Evolutionary conservation across 345 rosid species (phyloP).

Genomic region (Lenwebbia sp.): DNA sequence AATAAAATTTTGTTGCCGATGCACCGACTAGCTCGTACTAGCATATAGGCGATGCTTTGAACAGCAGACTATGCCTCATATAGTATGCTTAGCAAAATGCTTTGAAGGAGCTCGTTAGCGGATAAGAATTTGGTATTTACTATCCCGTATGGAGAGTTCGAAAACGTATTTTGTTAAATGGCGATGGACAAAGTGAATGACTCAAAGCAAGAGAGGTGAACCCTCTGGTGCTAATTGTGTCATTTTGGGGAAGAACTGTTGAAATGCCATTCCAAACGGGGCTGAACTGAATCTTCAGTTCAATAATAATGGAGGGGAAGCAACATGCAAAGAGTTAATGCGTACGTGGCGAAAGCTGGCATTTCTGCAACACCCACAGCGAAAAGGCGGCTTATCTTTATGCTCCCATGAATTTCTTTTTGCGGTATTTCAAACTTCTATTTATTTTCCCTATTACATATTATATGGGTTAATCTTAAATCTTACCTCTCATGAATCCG

Average conservation of each 20-base stretch:
- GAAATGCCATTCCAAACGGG: not conserved
- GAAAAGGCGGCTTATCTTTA: too few species aligned
- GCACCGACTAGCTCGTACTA: not conserved
- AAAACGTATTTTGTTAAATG: not conserved
- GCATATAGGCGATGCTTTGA: not conserved
- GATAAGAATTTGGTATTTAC: not conserved
- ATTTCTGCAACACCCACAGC: too few species aligned
- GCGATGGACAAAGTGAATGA: not conserved
- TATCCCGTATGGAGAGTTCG: not conserved
- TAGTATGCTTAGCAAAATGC: not conserved
- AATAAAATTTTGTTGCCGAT: not conserved
- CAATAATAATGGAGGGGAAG: rapidly evolving
- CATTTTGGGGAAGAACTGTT: not conserved
- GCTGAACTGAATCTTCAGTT: not conserved
- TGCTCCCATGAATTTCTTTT: too few species aligned
- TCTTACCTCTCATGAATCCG: too few species aligned
- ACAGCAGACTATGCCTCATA: not conserved
- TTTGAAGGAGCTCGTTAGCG: not conserved
- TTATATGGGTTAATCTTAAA: too few species aligned
- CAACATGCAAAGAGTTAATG: not conserved
- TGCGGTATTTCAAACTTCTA: too few species aligned
- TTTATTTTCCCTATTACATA: too few species aligned
- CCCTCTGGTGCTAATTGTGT: not conserved
- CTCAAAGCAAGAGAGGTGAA: not conserved
- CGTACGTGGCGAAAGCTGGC: too few species aligned